Conservation (phyloP, 2,329 filamentous ascomycete genomes). For the Fusarium penzigii region DNA sequence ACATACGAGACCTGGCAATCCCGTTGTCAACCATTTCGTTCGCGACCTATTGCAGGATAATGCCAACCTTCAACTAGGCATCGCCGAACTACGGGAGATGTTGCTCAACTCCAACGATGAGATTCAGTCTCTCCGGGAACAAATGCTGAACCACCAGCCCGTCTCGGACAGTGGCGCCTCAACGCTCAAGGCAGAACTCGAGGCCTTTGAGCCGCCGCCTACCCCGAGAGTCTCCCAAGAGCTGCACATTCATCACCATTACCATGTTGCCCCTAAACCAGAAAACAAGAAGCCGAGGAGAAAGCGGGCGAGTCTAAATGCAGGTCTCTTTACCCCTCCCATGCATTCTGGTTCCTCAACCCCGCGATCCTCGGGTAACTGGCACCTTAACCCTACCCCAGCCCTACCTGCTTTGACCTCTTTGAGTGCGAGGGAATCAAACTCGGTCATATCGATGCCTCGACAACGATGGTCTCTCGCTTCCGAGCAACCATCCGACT, state of each 20-base stretch:
- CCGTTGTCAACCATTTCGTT: constrained; percentile 92
- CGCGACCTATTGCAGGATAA: constrained; percentile 95
- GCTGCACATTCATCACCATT: constrained; percentile 92
- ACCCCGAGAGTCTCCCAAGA: constrained; percentile 59
- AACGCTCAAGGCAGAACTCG: constrained; percentile 73
- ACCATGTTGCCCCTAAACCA: constrained; percentile 69
- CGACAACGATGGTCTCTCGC: constrained; percentile 61
- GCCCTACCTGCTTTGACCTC: constrained; percentile 43
- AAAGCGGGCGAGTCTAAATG: constrained; percentile 65
- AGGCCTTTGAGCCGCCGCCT: constrained; percentile 42
- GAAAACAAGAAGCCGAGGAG: constrained; percentile 69
- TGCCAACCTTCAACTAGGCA: constrained; percentile 86
- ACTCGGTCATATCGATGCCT: constrained; percentile 47
- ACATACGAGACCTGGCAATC: constrained; percentile 58
- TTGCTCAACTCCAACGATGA: constrained; percentile 91
- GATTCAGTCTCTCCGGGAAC: constrained; percentile 82
- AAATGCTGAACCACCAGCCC: constrained; percentile 78
- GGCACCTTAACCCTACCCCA: constrained; percentile 41
- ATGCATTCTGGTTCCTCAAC: constrained; percentile 42
- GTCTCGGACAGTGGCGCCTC: constrained; percentile 47
- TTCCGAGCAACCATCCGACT: constrained; percentile 60
- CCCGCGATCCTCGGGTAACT: constrained; percentile 39
- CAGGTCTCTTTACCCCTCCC: constrained; percentile 63
- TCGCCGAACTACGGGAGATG: constrained; percentile 88
- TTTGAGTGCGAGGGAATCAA: constrained; percentile 50